Conservation (phyloP, 345 rosid genomes). For the thale cress (Arabidopsis thaliana) region TAIR10.1 NC_003076.8:8758501-8759000, state of each 20-base stretch:
- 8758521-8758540: constrained; percentile 50
- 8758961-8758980: constrained; percentile 43
- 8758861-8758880: constrained; percentile 34
- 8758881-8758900: constrained; percentile 34
- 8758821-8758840: constrained; percentile 45
- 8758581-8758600: constrained; percentile 39
- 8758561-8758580: constrained; percentile 35
- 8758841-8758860: constrained; percentile 29
- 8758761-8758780: constrained; percentile 1
- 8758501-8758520: constrained; percentile 51
- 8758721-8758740: not conserved
- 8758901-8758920: constrained; percentile 36
- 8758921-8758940: constrained; percentile 45
- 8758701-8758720: constrained; percentile 12
- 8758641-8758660: constrained; percentile 12
- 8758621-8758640: constrained; percentile 10
- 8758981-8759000: constrained; percentile 33
- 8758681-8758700: constrained; percentile 11
- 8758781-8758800: constrained; percentile 7
- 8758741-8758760: not conserved
- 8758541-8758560: constrained; percentile 47
- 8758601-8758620: constrained; percentile 24
- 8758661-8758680: constrained; percentile 14
- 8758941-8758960: constrained; percentile 41
- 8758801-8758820: constrained; percentile 4